These are phyloP conservation scores for Drechmeria coniospora DNA, from an alignment of 2,329 filamentous ascomycete species.

Conservation along the genomic window DNA sequence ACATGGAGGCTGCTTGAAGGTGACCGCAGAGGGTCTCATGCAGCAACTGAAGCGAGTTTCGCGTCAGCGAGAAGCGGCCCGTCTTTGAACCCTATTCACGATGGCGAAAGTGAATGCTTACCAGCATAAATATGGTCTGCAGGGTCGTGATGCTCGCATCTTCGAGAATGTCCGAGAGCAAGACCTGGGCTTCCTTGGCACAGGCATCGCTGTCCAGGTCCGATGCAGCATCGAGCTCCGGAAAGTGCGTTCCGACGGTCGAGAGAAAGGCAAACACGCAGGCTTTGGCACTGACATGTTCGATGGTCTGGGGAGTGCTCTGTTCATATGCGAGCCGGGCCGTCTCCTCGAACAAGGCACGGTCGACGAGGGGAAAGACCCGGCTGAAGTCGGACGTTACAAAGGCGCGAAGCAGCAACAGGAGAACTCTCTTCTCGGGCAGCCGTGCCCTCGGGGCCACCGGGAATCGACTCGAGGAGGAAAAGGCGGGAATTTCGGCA, in stretches of 20 bases:
- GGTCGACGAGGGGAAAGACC: constrained; percentile 33
- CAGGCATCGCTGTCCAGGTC: constrained; percentile 24
- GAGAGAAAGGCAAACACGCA: constrained; percentile 34
- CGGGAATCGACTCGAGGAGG: not conserved
- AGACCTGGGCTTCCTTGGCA: constrained; percentile 22
- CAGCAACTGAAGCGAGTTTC: constrained; percentile 14
- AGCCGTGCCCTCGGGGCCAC: constrained; percentile 10
- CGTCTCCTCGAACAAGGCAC: constrained; percentile 27
- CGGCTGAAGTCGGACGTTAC: constrained; percentile 20
- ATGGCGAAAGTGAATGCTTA: too few species aligned
- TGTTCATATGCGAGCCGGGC: constrained; percentile 27
- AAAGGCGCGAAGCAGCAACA: constrained; percentile 11
- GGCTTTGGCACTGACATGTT: constrained; percentile 21
- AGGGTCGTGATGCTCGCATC: constrained; percentile 26
- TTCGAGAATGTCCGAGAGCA: constrained; percentile 26
- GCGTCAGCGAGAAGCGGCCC: not conserved
- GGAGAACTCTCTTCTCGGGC: constrained; percentile 17
- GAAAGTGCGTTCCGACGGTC: constrained; percentile 12
- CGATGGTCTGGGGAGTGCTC: constrained; percentile 6
- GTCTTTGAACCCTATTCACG: too few species aligned
- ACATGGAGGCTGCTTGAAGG: constrained; percentile 27
- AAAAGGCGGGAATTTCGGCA: not conserved
- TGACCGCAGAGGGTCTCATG: constrained; percentile 30
- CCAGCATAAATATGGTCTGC: constrained; percentile 31
- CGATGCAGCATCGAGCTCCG: constrained; percentile 4